A percentile compares a stretch with the other conserved stretches of the same genome.
Evolutionary conservation across 768 basidiomycete species (phyloP).

Genomic region (Lentinula lateritia): DNA sequence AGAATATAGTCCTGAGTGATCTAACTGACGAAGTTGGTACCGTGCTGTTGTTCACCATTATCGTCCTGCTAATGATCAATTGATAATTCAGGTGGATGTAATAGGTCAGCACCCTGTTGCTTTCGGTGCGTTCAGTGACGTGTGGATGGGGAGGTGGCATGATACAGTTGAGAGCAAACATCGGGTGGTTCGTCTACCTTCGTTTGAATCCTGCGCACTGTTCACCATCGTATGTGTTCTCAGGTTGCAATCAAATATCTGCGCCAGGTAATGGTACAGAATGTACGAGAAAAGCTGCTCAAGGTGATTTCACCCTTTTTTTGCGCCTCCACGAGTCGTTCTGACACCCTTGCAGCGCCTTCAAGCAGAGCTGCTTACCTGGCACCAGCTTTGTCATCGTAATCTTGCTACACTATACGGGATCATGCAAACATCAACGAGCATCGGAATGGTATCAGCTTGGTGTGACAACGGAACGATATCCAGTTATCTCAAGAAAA

Average conservation of each 20-base stretch:
- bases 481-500: slow-evolving; percentile 39
- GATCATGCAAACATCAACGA: slow-evolving; percentile 41
- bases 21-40: slow-evolving; percentile 48
- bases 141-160: slow-evolving; percentile 55
- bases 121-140: slow-evolving; percentile 55
- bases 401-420: slow-evolving; percentile 54
- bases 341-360: slow-evolving; percentile 34
- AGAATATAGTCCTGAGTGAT: slow-evolving; percentile 42
- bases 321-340: not conserved
- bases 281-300: slow-evolving; percentile 46
- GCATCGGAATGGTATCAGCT: slow-evolving; percentile 59
- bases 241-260: slow-evolving; percentile 58
- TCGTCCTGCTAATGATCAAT: not conserved
- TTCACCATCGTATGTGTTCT: not conserved
- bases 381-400: slow-evolving; percentile 51
- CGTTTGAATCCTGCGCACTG: not conserved
- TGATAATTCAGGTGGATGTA: slow-evolving; percentile 4
- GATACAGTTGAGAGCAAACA: slow-evolving; percentile 36
- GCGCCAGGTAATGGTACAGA: slow-evolving; percentile 44
- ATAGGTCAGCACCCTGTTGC: slow-evolving; percentile 43
- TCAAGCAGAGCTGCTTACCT: slow-evolving; percentile 50
- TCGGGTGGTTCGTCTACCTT: slow-evolving; percentile 23
- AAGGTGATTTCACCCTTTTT: slow-evolving; percentile 27
- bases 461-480: slow-evolving; percentile 61
- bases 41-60: not conserved